Evolutionary conservation across 1,284 basidiomycete species (phyloP), one percentile per base, ranked within the genome.

Genomic region (Leccinum solheimii): DNA sequence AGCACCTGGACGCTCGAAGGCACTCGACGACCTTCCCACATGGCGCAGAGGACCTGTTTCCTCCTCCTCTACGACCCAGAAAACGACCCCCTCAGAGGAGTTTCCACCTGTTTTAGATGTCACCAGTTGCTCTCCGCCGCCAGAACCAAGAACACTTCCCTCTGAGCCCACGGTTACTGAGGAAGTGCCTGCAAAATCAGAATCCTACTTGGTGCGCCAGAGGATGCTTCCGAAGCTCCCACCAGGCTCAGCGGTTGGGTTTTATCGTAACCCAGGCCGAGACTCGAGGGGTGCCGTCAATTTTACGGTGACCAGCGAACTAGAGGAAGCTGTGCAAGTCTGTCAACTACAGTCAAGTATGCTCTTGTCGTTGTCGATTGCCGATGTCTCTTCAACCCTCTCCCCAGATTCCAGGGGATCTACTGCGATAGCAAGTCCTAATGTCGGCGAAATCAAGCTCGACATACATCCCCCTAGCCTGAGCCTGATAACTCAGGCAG

Each of bases 261-360:
- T 90, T 74, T 87, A 87, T 72, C 86, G 86, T 51, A 82, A 85
- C 68, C 83, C 80, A 45, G 77, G 76, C 61, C 76, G 79, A 57
- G 78, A 83, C 63, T 67, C 76, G 7, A 80, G 78, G 58, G 69
- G 79, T 19, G 66, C 77, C 13, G 86, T 88, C 60, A 85, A 83
- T 64, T 93, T 94, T 75, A 90, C 86, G 56, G 88, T 93, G 45
- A 82, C 78, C 57, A 92, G 90, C 69, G 91, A 93, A 72, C 69
- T 93, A 60, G 88, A 91, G 61, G 81, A 79, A 55, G 16, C 43
- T 40, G 23, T 54, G 6, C 55, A 56, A 23, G 48, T 49, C 52
- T 62, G 66, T 14, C 58, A 57, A 19, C 55, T 26, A 21, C 64
- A 67, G 59, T 57, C 64, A 21, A 72, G 65, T 51, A 71, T 73